These are phyloP conservation scores for Oryza australiensis DNA, from an alignment of 176 grass and related monocot genomes.

Conservation along the genomic window DNA sequence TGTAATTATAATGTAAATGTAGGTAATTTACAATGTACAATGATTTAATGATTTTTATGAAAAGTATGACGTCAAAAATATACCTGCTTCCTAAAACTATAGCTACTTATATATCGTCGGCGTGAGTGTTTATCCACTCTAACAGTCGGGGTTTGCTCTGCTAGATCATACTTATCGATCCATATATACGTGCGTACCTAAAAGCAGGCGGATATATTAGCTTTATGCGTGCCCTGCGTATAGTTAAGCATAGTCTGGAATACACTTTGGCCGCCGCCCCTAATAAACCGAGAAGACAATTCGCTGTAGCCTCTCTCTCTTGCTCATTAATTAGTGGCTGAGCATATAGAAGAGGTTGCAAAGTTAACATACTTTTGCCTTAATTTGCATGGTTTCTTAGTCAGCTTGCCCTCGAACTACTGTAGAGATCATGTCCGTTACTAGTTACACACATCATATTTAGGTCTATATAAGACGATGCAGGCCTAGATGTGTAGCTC, in stretches of 20 bases:
- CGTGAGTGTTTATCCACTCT: too few relatives aligned
- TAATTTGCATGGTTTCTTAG: neutral
- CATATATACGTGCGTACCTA: too few relatives aligned
- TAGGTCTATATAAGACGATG: conserved; percentile 36
- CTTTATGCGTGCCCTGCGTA: neutral
- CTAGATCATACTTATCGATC: too few relatives aligned
- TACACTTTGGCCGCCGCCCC: conserved; percentile 12
- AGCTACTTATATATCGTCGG: too few relatives aligned
- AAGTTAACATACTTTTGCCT: neutral
- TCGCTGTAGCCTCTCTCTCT: neutral
- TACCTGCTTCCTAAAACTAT: too few relatives aligned
- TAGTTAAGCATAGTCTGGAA: neutral
- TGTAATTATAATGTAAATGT: neutral
- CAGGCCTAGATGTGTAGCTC: conserved; percentile 7
- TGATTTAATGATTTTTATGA: too few relatives aligned
- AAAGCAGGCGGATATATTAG: neutral
- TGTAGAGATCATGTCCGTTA: neutral
- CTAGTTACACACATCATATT: neutral
- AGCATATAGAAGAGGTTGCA: neutral
- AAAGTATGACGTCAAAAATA: too few relatives aligned
- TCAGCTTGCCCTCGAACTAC: conserved; percentile 8
- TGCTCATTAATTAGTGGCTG: neutral
- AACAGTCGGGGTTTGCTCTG: too few relatives aligned
- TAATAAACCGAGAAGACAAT: conserved; percentile 15
- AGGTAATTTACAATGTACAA: too few relatives aligned